Percentiles rank a stretch among this genome's conserved stretches.
phyloP scores from a whole-genome alignment of 1,139 yeast genomes.

The Casaregolazyma suthepensis region DNA sequence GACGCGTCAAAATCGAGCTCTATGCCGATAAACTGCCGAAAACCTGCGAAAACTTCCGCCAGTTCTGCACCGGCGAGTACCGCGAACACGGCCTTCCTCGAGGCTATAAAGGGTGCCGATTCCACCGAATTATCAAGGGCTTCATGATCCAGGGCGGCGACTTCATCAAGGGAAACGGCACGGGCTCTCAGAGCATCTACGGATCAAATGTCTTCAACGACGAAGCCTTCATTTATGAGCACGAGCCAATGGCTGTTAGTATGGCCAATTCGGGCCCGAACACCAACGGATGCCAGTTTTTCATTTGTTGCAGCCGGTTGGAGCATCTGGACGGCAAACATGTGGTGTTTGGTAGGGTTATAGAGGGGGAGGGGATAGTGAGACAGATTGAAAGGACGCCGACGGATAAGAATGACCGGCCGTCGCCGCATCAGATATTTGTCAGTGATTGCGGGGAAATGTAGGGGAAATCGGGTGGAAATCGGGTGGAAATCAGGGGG shows the following conservation, averaged over 20 bases:
- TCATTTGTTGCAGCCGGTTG: constrained; percentile 30
- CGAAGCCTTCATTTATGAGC: constrained; percentile 39
- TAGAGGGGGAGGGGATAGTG: constrained; percentile 57
- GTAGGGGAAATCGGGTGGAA: constrained; percentile 26
- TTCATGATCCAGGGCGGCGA: constrained; percentile 61
- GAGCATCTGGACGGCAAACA: constrained; percentile 36
- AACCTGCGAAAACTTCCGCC: constrained; percentile 50
- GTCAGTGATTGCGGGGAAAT: constrained; percentile 37
- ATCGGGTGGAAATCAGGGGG: too few species aligned
- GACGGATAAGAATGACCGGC: constrained; percentile 59
- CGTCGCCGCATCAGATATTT: constrained; percentile 33
- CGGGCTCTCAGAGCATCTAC: constrained; percentile 39
- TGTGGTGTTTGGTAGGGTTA: constrained; percentile 37
- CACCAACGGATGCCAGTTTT: constrained; percentile 40
- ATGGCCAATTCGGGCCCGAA: constrained; percentile 44
- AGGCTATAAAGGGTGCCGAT: constrained; percentile 64
- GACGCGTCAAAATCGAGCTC: constrained; percentile 43
- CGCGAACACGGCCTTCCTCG: constrained; percentile 42
- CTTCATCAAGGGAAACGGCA: constrained; percentile 41
- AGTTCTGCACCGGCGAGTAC: constrained; percentile 51
- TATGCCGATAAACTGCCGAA: constrained; percentile 39
- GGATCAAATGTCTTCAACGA: constrained; percentile 73
- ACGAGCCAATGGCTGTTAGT: constrained; percentile 37
- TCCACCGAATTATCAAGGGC: constrained; percentile 73
- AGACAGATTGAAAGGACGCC: constrained; percentile 63